Percentiles rank a stretch among this genome's conserved stretches.
Conservation (phyloP, 2,329 filamentous ascomycete genomes). For the Ophiocordyceps polyrhachis-furcata region DNA sequence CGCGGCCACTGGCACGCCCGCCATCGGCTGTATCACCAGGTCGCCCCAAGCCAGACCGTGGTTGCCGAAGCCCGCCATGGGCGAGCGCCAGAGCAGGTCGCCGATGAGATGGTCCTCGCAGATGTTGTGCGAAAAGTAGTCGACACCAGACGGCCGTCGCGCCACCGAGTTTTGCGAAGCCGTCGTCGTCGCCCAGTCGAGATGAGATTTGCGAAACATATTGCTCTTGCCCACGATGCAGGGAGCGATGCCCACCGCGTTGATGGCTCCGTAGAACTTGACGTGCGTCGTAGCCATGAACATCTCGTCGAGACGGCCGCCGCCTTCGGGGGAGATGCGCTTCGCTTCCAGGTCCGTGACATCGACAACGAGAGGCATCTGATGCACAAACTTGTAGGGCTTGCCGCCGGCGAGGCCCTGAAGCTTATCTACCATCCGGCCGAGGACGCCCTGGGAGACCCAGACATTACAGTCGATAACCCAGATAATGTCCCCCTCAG, state of each 20-base stretch:
- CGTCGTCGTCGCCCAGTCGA: conserved; percentile 51
- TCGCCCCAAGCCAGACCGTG: conserved; percentile 76
- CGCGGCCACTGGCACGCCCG: conserved; percentile 54
- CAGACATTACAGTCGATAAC: conserved; percentile 94
- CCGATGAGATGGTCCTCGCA: conserved; percentile 96
- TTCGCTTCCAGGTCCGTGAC: conserved; percentile 19
- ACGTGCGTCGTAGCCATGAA: conserved; percentile 89
- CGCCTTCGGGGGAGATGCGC: conserved; percentile 28
- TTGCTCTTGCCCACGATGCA: conserved; percentile 95
- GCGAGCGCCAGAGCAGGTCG: conserved; percentile 69
- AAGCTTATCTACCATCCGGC: conserved; percentile 76
- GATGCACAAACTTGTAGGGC: conserved; percentile 84
- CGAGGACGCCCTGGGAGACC: conserved; percentile 61
- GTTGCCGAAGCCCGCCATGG: conserved; percentile 47
- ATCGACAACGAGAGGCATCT: conserved; percentile 81
- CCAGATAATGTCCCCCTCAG: conserved; percentile 78
- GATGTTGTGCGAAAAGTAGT: conserved; percentile 89
- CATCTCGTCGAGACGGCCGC: conserved; percentile 78
- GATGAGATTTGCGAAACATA: conserved; percentile 89
- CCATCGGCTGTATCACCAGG: conserved; percentile 76
- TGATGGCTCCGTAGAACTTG: conserved; percentile 97
- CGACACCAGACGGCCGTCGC: conserved; percentile 46
- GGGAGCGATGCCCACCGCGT: conserved; percentile 74
- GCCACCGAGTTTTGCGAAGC: conserved; percentile 24
- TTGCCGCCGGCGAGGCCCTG: conserved; percentile 43